Conservation (phyloP, 2,329 filamentous ascomycete genomes). For the Triangularia verruculosa region DNA sequence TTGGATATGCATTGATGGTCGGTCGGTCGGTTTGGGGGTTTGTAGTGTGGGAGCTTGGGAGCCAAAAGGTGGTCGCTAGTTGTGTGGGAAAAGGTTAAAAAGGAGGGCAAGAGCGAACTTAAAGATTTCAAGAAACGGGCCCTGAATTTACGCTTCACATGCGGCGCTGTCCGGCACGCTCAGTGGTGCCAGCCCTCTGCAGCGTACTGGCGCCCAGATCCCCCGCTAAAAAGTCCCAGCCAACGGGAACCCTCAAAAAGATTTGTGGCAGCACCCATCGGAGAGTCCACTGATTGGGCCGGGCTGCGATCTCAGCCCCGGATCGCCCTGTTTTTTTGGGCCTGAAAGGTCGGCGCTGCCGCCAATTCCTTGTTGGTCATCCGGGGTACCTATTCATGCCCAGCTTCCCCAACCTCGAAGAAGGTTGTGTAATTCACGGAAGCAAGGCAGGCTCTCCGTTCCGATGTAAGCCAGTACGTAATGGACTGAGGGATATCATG, state of each 20-base stretch:
- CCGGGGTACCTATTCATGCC: background rate
- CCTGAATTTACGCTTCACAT: slow-evolving; percentile 1
- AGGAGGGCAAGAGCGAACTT: background rate
- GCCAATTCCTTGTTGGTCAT: background rate
- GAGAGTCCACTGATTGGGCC: background rate
- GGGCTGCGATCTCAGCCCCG: slow-evolving; percentile 16
- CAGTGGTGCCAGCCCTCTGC: background rate
- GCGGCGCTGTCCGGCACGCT: background rate
- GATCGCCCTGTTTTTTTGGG: slow-evolving; percentile 15
- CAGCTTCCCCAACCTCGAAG: background rate
- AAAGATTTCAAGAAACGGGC: background rate
- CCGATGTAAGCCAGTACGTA: background rate
- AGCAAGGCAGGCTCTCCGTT: slow-evolving; percentile 7
- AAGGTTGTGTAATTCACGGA: slow-evolving; percentile 1
- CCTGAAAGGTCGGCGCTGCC: slow-evolving; percentile 6
- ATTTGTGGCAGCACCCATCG: slow-evolving; percentile 1
- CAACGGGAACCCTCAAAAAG: slow-evolving; percentile 13
- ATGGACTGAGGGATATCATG: background rate
- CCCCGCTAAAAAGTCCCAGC: slow-evolving; percentile 2
- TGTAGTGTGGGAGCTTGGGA: background rate
- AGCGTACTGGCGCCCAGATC: background rate
- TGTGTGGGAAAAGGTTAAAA: background rate
- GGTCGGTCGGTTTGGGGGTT: slow-evolving; percentile 2
- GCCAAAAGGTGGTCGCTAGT: background rate
- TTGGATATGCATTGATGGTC: slow-evolving; percentile 54